Evolutionary conservation across 2,329 filamentous ascomycete genomes (phyloP), one percentile per base, ranked within the genome.

Genomic region (Phialocephala subalpina): DNA sequence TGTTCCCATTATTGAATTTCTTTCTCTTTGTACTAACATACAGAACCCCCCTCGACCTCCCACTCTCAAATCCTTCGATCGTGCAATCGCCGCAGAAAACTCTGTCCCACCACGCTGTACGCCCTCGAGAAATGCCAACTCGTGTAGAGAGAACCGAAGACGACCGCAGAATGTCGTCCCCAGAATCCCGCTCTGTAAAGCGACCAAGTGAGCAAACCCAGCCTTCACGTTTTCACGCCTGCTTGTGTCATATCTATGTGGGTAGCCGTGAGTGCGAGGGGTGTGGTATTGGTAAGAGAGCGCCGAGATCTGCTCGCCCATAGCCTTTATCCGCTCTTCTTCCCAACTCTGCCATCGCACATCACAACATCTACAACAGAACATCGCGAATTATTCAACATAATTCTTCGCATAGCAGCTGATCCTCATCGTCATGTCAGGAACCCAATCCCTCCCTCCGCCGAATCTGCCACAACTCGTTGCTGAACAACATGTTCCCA

Each of bases 361-460:
- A 42, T 16, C 53, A 27, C 20, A 53, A n/a, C 42, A 16, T 38
- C 5, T 33, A 58, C 29, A 9, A 8, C 22, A 53, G 49, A 53
- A 12, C 49, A 53, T 29, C 42, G 18, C 33, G 60, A 57, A 64
- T 68, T 66, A 67, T 67, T 67, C 69, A 70, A 72, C 68, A 72
- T 66, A 72, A 68, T 61, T 62, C 11, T 56, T 55, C 35, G 42
- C 63, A 57, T 45, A 67, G 42, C 42, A 56, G 65, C 74, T 75
- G 63, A 76, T 69, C 64, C 66, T 58, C 45, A 53, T 70, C 67
- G 53, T 60, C 42, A 75, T 80, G 73, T 70, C 82, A 93, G 92
- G 93, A 80, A 98, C 96, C 60, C 96, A 98, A 80, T 98, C 96
- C 63, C 91, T 97, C 67, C 96, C 96, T 66, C 94, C 95, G 62